Base-by-base conservation (phyloP, 2,329 filamentous ascomycete species). In the Trichoderma sp. region DNA sequence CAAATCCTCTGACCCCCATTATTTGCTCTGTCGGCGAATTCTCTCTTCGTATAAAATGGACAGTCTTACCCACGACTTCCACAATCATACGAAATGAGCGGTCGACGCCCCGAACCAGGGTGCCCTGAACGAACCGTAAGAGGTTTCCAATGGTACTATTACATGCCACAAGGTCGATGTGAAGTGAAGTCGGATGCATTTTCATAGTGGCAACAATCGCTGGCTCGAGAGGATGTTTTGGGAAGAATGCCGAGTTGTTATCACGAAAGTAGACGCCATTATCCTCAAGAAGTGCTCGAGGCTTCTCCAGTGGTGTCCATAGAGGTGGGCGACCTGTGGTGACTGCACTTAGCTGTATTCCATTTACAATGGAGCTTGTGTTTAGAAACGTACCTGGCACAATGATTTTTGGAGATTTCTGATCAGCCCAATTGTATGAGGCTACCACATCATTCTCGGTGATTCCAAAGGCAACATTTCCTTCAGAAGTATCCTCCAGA, bases 31-130 rank as follows among this genome's bases (percentile, higher is more conserved):
- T 88, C 0, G 91, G 90, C 0, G 88, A 87, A 62, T 89, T 91
- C 78, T 93, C 91, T 27, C 89, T 86, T 1, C 92, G 89, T 14
- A 92, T 81, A 66, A 94, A 87, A 82, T 94, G 92, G 0, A 93
- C 86, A 0, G 90, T 91, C 18, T 86, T 82, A 1, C 87, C 84
- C 1, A 93, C 82, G 0, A 85, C 80, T 76, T 93, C 88, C 5
- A 92, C 85, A 3, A 89, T 83, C 76, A 93, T 89, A 3, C 91
- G 87, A 78, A 93, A 93, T 0, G 85, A 72, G 64, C 85, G 85
- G 16, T 87, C 83, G 3, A 84, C 76, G 0, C 84, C 84, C 2
- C 85, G 82, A 6, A 86, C 83, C 76, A 92, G 16, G 2, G 84
- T 76, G 0, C 84, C 84, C 2, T 85, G 82, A 5, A 86, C 83